phyloP scores from a whole-genome alignment of 2,329 filamentous ascomycete genomes.

The Hawksworthiomyces lignivorus region DNA sequence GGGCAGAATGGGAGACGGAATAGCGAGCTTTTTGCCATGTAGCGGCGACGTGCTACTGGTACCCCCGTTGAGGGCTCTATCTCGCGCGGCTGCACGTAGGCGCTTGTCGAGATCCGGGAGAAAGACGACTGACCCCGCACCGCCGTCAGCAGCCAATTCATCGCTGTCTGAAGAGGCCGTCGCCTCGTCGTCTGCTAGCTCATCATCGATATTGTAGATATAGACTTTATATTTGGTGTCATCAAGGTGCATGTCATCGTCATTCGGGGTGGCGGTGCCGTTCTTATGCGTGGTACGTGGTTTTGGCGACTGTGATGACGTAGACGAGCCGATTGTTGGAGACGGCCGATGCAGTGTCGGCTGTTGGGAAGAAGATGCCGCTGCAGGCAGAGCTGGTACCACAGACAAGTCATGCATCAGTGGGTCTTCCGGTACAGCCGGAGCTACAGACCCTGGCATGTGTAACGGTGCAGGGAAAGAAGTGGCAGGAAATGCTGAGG shows the following conservation, averaged over 20 bases:
- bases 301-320: background rate
- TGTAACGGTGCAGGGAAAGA: too few relatives aligned
- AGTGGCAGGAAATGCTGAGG: too few relatives aligned
- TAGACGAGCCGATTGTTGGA: too few relatives aligned
- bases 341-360: background rate
- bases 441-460: too few relatives aligned
- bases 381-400: background rate
- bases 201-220: conserved; percentile 83
- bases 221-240: conserved; percentile 82
- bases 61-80: background rate
- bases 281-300: background rate
- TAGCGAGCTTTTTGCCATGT: background rate
- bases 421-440: background rate
- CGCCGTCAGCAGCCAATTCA: background rate
- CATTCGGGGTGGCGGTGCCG: conserved; percentile 11
- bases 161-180: background rate
- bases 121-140: conserved; percentile 60
- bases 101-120: conserved; percentile 80
- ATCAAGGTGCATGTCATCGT: conserved; percentile 75
- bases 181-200: conserved; percentile 59
- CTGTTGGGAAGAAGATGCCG: background rate
- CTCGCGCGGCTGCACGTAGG: conserved; percentile 41
- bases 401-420: background rate
- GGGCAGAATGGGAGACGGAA: conserved; percentile 46
- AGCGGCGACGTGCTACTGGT: conserved; percentile 56